Base-by-base conservation (phyloP, 2,329 filamentous ascomycete genomes). In the Colletotrichum cereale region DNA sequence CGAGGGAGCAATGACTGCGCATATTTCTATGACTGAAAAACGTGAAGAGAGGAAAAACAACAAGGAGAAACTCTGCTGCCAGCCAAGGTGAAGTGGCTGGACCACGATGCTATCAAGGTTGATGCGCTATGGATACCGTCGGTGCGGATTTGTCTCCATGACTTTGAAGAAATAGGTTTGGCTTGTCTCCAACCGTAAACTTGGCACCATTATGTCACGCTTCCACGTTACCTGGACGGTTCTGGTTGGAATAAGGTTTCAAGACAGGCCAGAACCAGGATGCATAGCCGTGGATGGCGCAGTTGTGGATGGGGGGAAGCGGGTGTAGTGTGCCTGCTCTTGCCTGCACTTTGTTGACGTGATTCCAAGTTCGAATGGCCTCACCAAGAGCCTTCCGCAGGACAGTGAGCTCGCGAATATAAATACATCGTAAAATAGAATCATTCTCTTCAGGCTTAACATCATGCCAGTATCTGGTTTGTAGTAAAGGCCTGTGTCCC, bases 241-340 rank as follows among this genome's bases (percentile, higher is more conserved):
- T 36, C 3, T 57, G 16, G 2, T 24, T 7, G 12, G 24, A 26
- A 38, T 6, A 40, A 34, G 16, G n/a, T 40, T 26, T 7, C 29
- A 34, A 40, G 16, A 31, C 24, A n/a, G 24, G 24, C 24, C 11
- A 34, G 47, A 55, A 38, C 61, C 31, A 52, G 52, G 47, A 63
- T 38, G 61, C 36, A 18, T 55, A 40, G 34, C 31, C 2, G n/a
- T 36, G 24, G 11, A 21, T 63, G 60, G 60, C 60, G 31, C 44
- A 52, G 44, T 52, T 52, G 44, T 62, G 61, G 61, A 58, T 26
- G n/a, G 40, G 21, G 40, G 40, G 38, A 12, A 34, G 40, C 47
- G 40, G 40, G 34, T n/a, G 40, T 26, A 26, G 18, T 18, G 3
- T 26, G 10, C 10, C 16, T 34, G 18, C 50, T n/a, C 44, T 24